Percentiles rank a stretch among this genome's conserved stretches.
Conservation (phyloP, 345 rosid species). For the Adansonia digitata region DNA sequence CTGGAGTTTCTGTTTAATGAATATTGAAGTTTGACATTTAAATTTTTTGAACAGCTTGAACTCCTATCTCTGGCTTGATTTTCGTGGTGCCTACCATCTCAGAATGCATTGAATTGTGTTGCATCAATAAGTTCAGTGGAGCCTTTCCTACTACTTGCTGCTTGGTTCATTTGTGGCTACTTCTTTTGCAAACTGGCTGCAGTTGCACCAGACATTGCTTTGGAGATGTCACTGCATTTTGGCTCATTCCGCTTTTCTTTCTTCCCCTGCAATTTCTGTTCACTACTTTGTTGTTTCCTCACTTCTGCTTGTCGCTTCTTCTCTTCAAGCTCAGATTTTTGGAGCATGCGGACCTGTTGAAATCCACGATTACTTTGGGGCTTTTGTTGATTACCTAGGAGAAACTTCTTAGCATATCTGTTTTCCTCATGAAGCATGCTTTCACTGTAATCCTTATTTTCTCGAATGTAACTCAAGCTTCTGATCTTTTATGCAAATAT, state of each 20-base stretch:
- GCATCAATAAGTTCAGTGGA: slow-evolving; percentile 21
- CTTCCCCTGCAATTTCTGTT: slow-evolving; percentile 29
- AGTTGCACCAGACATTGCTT: slow-evolving; percentile 16
- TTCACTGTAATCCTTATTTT: slow-evolving; percentile 21
- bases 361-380: slow-evolving; percentile 17
- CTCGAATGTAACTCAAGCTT: slow-evolving; percentile 22
- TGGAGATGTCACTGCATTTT: slow-evolving; percentile 23
- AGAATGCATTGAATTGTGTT: slow-evolving; percentile 20
- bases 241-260: slow-evolving; percentile 29
- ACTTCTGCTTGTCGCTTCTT: slow-evolving; percentile 23
- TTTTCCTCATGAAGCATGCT: slow-evolving; percentile 29
- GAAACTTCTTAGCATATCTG: slow-evolving; percentile 21
- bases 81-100: slow-evolving; percentile 17
- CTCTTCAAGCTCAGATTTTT: slow-evolving; percentile 25
- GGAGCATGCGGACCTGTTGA: slow-evolving; percentile 23
- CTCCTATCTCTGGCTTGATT: slow-evolving; percentile 16
- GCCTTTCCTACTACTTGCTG: slow-evolving; percentile 28
- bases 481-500: slow-evolving; percentile 23
- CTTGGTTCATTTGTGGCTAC: slow-evolving; percentile 25
- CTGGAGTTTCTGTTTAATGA: slow-evolving; percentile 12
- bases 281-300: slow-evolving; percentile 24
- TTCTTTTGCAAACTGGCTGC: slow-evolving; percentile 28
- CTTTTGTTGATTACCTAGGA: slow-evolving; percentile 25
- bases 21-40: slow-evolving; percentile 19
- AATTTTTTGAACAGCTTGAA: slow-evolving; percentile 11